Conservation (phyloP, 2,329 filamentous ascomycete species). For the Thelonectria blattea region DNA sequence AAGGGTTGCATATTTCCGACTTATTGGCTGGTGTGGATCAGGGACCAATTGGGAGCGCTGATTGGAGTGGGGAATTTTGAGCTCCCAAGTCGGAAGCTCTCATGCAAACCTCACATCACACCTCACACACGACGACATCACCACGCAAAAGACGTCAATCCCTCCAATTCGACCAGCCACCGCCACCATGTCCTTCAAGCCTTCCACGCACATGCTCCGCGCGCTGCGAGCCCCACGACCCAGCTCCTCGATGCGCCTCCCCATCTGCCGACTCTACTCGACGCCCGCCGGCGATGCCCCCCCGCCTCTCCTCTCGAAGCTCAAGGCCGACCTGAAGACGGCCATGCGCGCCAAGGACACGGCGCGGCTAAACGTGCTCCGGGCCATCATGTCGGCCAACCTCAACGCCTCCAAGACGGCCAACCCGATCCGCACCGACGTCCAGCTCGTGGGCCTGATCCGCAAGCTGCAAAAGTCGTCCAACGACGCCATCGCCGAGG, state of each 20-base stretch:
- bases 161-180: background rate
- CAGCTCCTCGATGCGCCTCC: slow-evolving; percentile 18
- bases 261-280: slow-evolving; percentile 42
- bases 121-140: slow-evolving; percentile 10
- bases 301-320: slow-evolving; percentile 57
- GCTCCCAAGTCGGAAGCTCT: slow-evolving; percentile 25
- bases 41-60: slow-evolving; percentile 28
- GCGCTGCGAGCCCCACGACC: slow-evolving; percentile 34
- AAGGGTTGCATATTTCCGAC: background rate
- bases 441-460: slow-evolving; percentile 71
- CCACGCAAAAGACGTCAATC: background rate
- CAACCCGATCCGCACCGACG: slow-evolving; percentile 72
- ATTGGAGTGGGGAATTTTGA: slow-evolving; percentile 34
- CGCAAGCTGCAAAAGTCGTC: slow-evolving; percentile 65
- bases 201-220: slow-evolving; percentile 33
- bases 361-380: slow-evolving; percentile 70
- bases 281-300: slow-evolving; percentile 44
- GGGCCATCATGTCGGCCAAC: slow-evolving; percentile 70
- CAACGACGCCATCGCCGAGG: slow-evolving; percentile 67
- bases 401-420: slow-evolving; percentile 78
- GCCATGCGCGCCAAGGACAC: slow-evolving; percentile 71
- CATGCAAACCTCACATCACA: slow-evolving; percentile 14
- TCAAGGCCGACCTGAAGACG: slow-evolving; percentile 67
- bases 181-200: slow-evolving; percentile 34
- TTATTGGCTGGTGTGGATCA: background rate